Evolutionary conservation across 495 filamentous ascomycete genomes (phyloP), one percentile per base, ranked within the genome.

Genomic region (Xylaria bambusicola): DNA sequence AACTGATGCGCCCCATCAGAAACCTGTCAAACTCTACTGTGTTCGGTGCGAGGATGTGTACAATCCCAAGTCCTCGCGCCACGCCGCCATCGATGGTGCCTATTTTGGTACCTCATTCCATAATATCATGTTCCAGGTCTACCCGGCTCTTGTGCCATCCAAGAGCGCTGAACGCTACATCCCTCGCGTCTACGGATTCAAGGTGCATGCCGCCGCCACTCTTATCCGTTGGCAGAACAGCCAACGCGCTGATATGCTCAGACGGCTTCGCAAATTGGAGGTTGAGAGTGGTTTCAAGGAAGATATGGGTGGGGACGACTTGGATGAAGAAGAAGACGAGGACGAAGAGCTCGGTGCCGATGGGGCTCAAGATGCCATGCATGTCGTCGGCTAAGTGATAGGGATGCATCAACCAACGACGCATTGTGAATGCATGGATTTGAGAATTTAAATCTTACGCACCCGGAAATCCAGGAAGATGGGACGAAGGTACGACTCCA

Each of bases 91-190:
- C 71, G 94, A 99, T 72, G 94, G 94, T 54, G 94, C 94, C 56
- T 98, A 98, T 80, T 98, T 98, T 56, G 94, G 95, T 54, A 91
- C 94, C 40, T 93, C 90, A 6, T 98, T 98, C 81, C 93, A 96
- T 80, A 97, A 96, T 71, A 97, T 98, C 74, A 84, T 98, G 52
- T 98, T 98, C 81, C 94, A 98, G 74, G 94, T 98, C 29, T 98
- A 97, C 66, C 94, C 95, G 1, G 86, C 89, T 2, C 75, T 98
- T 42, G 83, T 94, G 40, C 93, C 94, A 5, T 78, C 84, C 62
- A 98, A 98, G 83, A 90, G 82, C 71, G 79, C 84, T 55, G 87
- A 92, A 55, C 83, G 93, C 46, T 97, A 97, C 71, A 84, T 91
- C 50, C 95, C 95, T 15, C 82, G 87, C 44, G 88, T 96, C 47